Evolutionary conservation across 2,329 filamentous ascomycete species (phyloP).

Genomic region (Teratosphaeriaceae sp.): DNA sequence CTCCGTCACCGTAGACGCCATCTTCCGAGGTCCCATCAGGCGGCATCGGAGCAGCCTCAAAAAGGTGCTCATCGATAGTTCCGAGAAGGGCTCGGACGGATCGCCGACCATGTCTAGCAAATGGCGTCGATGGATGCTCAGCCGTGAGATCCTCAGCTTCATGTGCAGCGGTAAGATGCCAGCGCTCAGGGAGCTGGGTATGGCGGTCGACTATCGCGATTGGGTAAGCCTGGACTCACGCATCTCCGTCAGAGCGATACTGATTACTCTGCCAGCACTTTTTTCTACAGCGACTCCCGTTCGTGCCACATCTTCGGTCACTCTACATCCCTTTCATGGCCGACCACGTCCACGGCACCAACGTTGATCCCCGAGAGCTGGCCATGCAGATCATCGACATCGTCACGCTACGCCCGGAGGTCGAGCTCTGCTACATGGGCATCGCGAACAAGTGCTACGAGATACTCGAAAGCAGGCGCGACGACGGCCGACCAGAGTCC

Average conservation of each 20-base stretch:
- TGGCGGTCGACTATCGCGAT: conserved; percentile 66
- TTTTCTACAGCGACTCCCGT: conserved; percentile 68
- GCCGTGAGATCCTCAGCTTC: conserved; percentile 59
- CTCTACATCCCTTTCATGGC: conserved; percentile 64
- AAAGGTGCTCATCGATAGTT: conserved; percentile 69
- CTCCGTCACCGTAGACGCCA: conserved; percentile 59
- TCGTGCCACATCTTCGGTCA: conserved; percentile 62
- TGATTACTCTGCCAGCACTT: conserved; percentile 51
- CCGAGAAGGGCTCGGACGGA: conserved; percentile 43
- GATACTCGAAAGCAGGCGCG: conserved; percentile 58
- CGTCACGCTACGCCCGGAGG: conserved; percentile 66
- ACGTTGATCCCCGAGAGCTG: conserved; percentile 59
- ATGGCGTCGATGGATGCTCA: conserved; percentile 66
- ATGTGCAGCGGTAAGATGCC: conserved; percentile 72
- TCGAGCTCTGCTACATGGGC: conserved; percentile 71
- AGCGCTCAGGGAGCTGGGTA: conserved; percentile 62
- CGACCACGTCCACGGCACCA: conserved; percentile 50
- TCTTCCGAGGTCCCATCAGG: conserved; percentile 63
- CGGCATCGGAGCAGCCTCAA: conserved; percentile 65
- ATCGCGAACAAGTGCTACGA: conserved; percentile 76
- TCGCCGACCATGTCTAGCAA: conserved; percentile 35
- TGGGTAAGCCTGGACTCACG: conserved; percentile 54
- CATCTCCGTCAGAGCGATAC: background rate
- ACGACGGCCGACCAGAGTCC: conserved; percentile 43
- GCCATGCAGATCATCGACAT: conserved; percentile 73